Percentiles rank a stretch among this genome's conserved stretches.
Conservation (phyloP, 768 basidiomycete genomes). For the Collybia sp. region DNA sequence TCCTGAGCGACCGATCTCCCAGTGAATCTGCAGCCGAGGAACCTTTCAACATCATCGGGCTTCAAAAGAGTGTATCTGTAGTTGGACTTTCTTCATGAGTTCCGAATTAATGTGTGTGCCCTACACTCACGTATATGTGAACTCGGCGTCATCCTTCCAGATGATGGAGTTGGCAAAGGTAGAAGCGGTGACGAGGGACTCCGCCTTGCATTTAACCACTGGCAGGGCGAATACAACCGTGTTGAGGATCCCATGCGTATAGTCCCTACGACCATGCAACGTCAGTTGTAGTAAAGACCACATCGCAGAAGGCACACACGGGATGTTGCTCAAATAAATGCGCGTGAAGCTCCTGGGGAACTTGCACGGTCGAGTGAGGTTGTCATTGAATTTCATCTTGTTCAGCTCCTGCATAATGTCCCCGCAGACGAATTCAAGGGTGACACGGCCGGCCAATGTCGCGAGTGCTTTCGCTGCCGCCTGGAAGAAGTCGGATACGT, state of each 20-base stretch:
- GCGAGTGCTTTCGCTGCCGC: slow-evolving; percentile 16
- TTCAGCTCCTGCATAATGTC: slow-evolving; percentile 22
- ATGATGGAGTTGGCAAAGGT: slow-evolving; percentile 19
- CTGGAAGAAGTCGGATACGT: slow-evolving; percentile 21
- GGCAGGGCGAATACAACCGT: slow-evolving; percentile 20
- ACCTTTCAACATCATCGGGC: slow-evolving; percentile 20
- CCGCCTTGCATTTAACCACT: slow-evolving; percentile 14
- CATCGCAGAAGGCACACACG: slow-evolving; percentile 15
- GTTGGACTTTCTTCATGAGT: too few relatives aligned
- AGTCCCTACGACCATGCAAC: too few relatives aligned
- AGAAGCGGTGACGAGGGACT: slow-evolving; percentile 22
- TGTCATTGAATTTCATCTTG: slow-evolving; percentile 7
- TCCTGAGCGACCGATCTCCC: slow-evolving; percentile 17
- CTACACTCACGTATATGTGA: slow-evolving; percentile 20
- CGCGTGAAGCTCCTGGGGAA: slow-evolving; percentile 26
- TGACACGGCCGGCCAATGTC: slow-evolving; percentile 15
- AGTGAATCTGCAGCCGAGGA: slow-evolving; percentile 19
- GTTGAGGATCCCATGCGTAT: slow-evolving; percentile 2
- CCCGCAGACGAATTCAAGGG: slow-evolving; percentile 22
- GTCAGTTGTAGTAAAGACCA: neutral
- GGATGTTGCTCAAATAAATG: slow-evolving; percentile 30
- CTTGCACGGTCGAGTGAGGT: slow-evolving; percentile 13
- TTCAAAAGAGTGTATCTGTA: slow-evolving; percentile 18
- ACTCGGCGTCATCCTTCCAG: slow-evolving; percentile 23
- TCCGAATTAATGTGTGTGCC: too few relatives aligned